Percentiles rank a stretch among this genome's conserved stretches.
phyloP scores from a whole-genome alignment of 768 basidiomycete genomes.

The Cubamyces sp. region DNA sequence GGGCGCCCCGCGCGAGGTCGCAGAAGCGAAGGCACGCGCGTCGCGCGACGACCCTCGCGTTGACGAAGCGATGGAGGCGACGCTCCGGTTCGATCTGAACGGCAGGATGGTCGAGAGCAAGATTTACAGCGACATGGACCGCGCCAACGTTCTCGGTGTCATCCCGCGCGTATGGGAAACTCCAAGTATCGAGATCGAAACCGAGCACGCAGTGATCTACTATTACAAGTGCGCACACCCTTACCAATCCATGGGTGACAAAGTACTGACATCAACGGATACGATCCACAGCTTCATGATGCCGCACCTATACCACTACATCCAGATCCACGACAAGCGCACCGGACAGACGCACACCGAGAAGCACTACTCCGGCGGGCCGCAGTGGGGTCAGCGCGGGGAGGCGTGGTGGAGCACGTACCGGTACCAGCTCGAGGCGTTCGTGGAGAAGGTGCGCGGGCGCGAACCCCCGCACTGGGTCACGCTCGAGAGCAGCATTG shows the following conservation, averaged over 20 bases:
- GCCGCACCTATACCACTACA: conserved; percentile 32
- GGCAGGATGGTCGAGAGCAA: conserved; percentile 27
- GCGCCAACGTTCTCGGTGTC: conserved; percentile 30
- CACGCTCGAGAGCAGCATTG: conserved; percentile 53
- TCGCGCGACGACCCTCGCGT: conserved; percentile 38
- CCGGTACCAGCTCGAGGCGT: conserved; percentile 58
- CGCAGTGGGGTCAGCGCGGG: conserved; percentile 42
- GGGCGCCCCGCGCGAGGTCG: conserved; percentile 34
- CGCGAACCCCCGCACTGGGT: conserved; percentile 59
- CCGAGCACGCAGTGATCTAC: conserved; percentile 21
- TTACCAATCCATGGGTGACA: background rate
- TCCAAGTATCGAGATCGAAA: conserved; percentile 28
- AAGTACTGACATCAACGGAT: background rate
- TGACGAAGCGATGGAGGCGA: conserved; percentile 48
- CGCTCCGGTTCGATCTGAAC: conserved; percentile 37
- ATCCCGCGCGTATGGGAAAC: conserved; percentile 25
- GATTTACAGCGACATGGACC: conserved; percentile 36
- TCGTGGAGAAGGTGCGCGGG: conserved; percentile 61
- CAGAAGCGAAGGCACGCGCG: conserved; percentile 39
- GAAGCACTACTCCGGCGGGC: conserved; percentile 36
- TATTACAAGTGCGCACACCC: conserved; percentile 20
- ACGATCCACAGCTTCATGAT: conserved; percentile 26
- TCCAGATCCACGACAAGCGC: conserved; percentile 33
- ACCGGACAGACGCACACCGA: conserved; percentile 48
- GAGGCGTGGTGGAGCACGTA: conserved; percentile 62